These are phyloP conservation scores for Plasmodiophora brassicae DNA, from an alignment of 208 protist species.

Conservation along the genomic window DNA sequence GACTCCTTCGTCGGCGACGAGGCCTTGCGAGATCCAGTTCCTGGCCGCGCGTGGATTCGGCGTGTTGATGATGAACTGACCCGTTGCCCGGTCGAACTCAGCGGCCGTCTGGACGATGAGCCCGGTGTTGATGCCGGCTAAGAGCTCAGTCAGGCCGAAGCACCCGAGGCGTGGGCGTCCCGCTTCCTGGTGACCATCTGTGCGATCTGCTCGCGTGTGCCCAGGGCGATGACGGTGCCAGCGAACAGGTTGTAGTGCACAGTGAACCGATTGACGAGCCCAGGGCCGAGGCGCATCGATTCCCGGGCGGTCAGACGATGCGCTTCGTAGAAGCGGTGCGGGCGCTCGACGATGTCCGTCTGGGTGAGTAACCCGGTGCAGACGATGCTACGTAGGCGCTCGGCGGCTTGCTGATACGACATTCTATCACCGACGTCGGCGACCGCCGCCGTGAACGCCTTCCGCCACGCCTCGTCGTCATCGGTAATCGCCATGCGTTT, in stretches of 20 bases:
- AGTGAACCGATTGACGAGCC: neutral
- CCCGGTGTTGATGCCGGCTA: neutral
- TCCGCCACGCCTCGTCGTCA: too few relatives aligned
- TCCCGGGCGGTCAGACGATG: neutral
- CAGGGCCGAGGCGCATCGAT: neutral
- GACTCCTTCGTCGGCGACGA: neutral
- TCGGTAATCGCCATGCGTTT: too few relatives aligned
- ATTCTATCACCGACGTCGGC: too few relatives aligned
- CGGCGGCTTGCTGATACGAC: too few relatives aligned
- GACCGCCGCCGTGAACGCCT: too few relatives aligned
- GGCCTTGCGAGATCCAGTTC: neutral
- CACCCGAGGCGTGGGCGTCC: neutral
- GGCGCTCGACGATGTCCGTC: neutral
- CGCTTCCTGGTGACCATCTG: too few relatives aligned
- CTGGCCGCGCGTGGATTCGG: neutral
- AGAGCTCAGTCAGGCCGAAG: neutral
- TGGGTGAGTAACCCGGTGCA: neutral
- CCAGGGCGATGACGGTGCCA: neutral
- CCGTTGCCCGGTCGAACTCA: too few relatives aligned
- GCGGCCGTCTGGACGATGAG: neutral
- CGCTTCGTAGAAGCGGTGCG: neutral
- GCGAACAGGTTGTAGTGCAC: neutral
- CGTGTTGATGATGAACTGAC: neutral
- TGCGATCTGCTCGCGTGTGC: too few relatives aligned
- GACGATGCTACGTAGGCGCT: too few relatives aligned